These are phyloP conservation scores for Tillandsia leiboldiana DNA, from an alignment of 176 grass and related monocot genomes.

Conservation along the genomic window DNA sequence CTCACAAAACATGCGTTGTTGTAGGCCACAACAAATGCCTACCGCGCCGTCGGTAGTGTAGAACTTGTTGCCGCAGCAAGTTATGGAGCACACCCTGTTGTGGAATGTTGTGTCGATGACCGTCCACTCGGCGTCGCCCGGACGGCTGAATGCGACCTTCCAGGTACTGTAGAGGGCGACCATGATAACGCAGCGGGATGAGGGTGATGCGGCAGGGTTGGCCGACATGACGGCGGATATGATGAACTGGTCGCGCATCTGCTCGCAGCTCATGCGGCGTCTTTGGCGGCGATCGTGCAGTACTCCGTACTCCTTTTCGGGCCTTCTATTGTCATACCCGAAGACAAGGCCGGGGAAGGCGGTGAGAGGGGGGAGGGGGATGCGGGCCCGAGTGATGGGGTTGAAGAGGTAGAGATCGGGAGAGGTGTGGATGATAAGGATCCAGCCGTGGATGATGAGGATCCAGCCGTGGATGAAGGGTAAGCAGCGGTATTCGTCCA, in stretches of 20 bases:
- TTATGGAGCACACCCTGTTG: neutral
- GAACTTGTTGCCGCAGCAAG: neutral
- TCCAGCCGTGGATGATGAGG: neutral
- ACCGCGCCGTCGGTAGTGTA: neutral
- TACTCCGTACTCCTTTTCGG: neutral
- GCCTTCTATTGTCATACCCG: neutral
- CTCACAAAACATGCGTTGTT: constrained; percentile 91
- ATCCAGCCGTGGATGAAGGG: constrained; percentile 1
- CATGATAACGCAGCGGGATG: neutral
- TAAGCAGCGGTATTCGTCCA: neutral
- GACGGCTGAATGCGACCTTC: neutral
- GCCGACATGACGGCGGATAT: neutral
- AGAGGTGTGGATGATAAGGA: neutral
- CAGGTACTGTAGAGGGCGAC: neutral
- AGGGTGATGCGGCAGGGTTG: neutral
- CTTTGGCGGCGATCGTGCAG: neutral
- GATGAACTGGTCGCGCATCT: neutral
- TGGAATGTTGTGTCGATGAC: neutral
- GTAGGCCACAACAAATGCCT: constrained; percentile 17
- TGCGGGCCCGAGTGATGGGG: neutral
- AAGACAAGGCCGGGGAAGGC: neutral
- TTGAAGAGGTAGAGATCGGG: neutral
- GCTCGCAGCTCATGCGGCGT: constrained; percentile 5
- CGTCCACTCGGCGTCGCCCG: neutral
- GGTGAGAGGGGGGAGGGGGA: neutral